Conservation (phyloP, 2,329 filamentous ascomycete genomes). For the Aotearoamyces nothofagi region DNA sequence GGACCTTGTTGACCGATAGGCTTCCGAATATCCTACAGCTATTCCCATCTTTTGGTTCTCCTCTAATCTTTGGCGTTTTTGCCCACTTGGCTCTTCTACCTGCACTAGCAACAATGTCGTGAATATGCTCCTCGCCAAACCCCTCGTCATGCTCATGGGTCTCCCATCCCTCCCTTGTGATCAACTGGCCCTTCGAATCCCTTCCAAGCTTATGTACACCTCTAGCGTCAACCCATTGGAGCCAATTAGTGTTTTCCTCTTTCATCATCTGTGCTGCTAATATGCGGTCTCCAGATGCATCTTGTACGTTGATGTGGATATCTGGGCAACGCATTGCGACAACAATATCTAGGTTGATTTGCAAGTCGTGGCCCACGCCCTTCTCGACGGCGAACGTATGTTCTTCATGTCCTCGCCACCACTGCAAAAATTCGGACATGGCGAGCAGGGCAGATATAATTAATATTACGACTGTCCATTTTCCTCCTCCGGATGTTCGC, state of each 20-base stretch:
- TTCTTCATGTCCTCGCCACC: conserved; percentile 71
- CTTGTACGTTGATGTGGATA: conserved; percentile 93
- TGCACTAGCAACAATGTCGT: conserved; percentile 71
- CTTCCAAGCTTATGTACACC: conserved; percentile 46
- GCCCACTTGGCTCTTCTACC: conserved; percentile 50
- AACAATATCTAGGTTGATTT: conserved; percentile 93
- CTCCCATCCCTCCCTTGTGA: conserved; percentile 43
- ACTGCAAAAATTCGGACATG: conserved; percentile 62
- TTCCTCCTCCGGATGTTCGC: conserved; percentile 71
- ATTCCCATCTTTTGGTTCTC: conserved; percentile 32
- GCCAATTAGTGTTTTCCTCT: conserved; percentile 68
- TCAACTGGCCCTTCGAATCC: conserved; percentile 36
- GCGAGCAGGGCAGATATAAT: conserved; percentile 61
- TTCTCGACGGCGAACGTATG: conserved; percentile 93
- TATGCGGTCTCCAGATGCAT: conserved; percentile 84
- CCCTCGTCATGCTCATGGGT: conserved; percentile 46
- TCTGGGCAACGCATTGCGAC: conserved; percentile 76
- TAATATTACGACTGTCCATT: conserved; percentile 80
- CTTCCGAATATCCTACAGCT: conserved; percentile 84
- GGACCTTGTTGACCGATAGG: conserved; percentile 87
- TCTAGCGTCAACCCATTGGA: conserved; percentile 61
- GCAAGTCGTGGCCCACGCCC: conserved; percentile 70
- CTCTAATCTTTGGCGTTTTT: conserved; percentile 54
- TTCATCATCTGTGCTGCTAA: conserved; percentile 61
- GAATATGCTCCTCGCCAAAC: conserved; percentile 69